Conservation (phyloP, 352 stramenopile species). For the Phytopythium aichiense region DNA sequence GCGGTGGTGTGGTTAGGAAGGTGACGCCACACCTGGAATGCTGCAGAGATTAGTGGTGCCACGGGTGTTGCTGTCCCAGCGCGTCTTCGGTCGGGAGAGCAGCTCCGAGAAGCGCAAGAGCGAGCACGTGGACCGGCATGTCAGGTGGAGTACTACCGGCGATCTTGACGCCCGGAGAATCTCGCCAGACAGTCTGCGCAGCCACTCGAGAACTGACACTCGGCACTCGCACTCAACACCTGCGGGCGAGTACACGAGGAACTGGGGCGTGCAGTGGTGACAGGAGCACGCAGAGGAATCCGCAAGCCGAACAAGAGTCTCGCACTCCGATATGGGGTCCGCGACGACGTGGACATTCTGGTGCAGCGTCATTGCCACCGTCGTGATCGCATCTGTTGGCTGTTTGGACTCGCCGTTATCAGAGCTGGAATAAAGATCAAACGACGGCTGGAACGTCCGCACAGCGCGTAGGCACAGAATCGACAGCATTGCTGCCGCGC, state of each 20-base stretch:
- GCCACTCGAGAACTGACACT: neutral
- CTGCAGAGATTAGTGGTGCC: neutral
- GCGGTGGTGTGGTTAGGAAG: neutral
- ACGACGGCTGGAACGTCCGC: neutral
- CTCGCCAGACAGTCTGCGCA: neutral
- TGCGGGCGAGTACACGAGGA: neutral
- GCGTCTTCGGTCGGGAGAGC: neutral
- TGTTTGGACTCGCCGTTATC: too few species aligned
- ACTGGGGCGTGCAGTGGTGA: neutral
- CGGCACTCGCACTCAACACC: neutral
- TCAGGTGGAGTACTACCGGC: constrained; percentile 1
- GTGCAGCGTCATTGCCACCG: neutral
- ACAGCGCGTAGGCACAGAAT: neutral
- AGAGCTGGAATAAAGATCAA: neutral
- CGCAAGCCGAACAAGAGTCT: too few species aligned
- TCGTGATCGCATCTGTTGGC: neutral
- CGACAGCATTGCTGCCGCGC: neutral
- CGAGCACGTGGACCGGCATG: neutral
- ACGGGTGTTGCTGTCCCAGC: neutral
- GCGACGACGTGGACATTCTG: constrained; percentile 1
- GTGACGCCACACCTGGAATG: neutral
- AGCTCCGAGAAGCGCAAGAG: constrained; percentile 7
- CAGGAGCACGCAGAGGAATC: neutral
- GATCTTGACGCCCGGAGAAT: neutral
- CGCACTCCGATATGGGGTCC: neutral